phyloP scores from a whole-genome alignment of 1,139 yeast species.

The Maudiozyma humilis region DNA sequence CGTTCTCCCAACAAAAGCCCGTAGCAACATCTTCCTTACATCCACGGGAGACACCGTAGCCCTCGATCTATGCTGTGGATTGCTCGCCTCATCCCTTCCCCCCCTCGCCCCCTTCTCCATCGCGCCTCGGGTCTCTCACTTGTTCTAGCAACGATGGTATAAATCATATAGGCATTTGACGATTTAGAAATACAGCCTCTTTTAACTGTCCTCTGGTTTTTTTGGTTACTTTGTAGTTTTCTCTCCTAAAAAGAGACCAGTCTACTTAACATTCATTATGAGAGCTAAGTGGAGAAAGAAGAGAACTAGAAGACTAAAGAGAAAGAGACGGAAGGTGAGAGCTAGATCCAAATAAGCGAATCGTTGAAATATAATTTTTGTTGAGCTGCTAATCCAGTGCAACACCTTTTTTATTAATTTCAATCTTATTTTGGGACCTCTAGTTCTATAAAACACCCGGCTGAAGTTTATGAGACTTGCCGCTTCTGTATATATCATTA shows the following conservation, averaged over 20 bases:
- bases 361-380: slow-evolving; percentile 15
- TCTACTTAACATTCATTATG: slow-evolving; percentile 45
- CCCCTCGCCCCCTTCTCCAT: too few species aligned
- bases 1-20: neutral
- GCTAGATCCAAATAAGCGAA: slow-evolving; percentile 94
- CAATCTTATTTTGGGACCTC: slow-evolving; percentile 9
- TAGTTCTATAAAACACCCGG: slow-evolving; percentile 7
- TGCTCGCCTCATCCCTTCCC: neutral
- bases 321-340: slow-evolving; percentile 99
- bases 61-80: too few species aligned
- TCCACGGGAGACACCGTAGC: too few species aligned
- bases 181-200: neutral
- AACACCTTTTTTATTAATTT: neutral
- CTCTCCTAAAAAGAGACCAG: neutral
- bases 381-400: neutral
- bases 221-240: too few species aligned
- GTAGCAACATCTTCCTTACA: neutral
- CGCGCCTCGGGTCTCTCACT: too few species aligned
- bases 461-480: slow-evolving; percentile 1
- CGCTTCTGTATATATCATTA: slow-evolving; percentile 1
- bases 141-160: neutral
- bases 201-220: neutral
- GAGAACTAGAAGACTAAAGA: slow-evolving; percentile 99
- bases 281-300: slow-evolving; percentile 98
- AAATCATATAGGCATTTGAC: slow-evolving; percentile 1